These are phyloP conservation scores for Ascochyta viciae-villosae DNA, from an alignment of 2,329 filamentous ascomycete genomes.

Conservation along the genomic window DNA sequence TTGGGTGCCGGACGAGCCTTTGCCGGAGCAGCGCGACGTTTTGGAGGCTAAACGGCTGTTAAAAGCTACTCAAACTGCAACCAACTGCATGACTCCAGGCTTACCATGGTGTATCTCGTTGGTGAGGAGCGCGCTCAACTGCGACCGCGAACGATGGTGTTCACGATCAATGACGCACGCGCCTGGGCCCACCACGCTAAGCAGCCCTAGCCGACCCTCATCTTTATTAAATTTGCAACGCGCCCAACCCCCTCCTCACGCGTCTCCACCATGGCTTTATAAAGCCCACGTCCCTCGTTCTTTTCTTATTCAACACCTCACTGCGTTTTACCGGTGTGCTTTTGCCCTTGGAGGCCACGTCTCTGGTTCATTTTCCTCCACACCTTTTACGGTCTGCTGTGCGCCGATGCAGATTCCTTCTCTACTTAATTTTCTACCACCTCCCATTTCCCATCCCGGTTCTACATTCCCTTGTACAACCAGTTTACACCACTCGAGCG, in stretches of 20 bases:
- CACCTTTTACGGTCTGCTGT: slow-evolving; percentile 1
- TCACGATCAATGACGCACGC: slow-evolving; percentile 29
- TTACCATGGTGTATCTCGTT: slow-evolving; percentile 27
- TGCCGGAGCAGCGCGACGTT: slow-evolving; percentile 34
- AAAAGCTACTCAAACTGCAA: not conserved
- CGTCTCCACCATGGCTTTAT: slow-evolving; percentile 10
- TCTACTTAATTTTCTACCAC: not conserved
- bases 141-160: slow-evolving; percentile 9
- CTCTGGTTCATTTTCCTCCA: not conserved
- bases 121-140: not conserved
- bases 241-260: slow-evolving; percentile 18
- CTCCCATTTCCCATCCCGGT: not conserved
- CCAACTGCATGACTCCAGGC: not conserved
- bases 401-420: not conserved
- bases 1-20: slow-evolving; percentile 31
- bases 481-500: not conserved
- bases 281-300: slow-evolving; percentile 6
- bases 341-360: slow-evolving; percentile 9
- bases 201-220: slow-evolving; percentile 1
- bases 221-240: slow-evolving; percentile 8
- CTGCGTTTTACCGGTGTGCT: slow-evolving; percentile 8
- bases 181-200: slow-evolving; percentile 7
- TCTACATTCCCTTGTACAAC: not conserved
- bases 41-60: slow-evolving; percentile 33
- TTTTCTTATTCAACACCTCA: slow-evolving; percentile 8